phyloP scores from a whole-genome alignment of 1,284 basidiomycete genomes.

The Tilletia walkeri region DNA sequence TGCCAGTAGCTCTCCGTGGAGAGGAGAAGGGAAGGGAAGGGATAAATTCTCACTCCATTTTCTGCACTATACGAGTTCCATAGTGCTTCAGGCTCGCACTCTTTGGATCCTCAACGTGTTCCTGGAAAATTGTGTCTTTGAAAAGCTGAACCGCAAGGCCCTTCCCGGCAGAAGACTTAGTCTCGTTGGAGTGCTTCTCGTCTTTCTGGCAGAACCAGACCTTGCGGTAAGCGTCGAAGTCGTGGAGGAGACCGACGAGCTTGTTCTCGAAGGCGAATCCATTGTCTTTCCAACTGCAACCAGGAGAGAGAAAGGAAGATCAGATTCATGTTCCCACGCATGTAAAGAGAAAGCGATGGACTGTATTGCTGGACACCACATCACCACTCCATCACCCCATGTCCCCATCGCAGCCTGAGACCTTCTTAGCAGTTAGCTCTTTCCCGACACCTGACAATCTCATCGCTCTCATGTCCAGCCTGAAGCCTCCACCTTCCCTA shows the following conservation, averaged over 20 bases:
- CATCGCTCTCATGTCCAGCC: no score
- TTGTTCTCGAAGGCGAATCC: background rate
- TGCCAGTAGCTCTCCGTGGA: no score
- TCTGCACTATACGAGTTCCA: background rate
- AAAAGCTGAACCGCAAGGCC: background rate
- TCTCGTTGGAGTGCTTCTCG: background rate
- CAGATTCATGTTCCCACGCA: no score
- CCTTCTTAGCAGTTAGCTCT: no score
- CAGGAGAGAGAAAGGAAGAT: background rate
- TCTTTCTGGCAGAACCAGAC: background rate
- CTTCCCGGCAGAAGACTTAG: constrained; percentile 1
- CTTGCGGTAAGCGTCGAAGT: background rate
- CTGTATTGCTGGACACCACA: no score
- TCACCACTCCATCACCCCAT: no score
- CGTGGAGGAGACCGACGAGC: background rate
- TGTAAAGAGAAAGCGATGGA: no score
- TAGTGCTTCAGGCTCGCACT: background rate
- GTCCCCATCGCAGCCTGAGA: no score
- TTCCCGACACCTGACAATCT: no score
- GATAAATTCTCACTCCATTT: background rate
- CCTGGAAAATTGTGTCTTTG: background rate
- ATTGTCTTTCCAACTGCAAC: background rate
- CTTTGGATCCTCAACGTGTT: background rate
- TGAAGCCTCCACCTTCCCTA: no score
- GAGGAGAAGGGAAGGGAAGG: no score